Evolutionary conservation across 1,139 yeast species (phyloP), one percentile per base, ranked within the genome.

Genomic region (Yamadazyma mexicana): DNA sequence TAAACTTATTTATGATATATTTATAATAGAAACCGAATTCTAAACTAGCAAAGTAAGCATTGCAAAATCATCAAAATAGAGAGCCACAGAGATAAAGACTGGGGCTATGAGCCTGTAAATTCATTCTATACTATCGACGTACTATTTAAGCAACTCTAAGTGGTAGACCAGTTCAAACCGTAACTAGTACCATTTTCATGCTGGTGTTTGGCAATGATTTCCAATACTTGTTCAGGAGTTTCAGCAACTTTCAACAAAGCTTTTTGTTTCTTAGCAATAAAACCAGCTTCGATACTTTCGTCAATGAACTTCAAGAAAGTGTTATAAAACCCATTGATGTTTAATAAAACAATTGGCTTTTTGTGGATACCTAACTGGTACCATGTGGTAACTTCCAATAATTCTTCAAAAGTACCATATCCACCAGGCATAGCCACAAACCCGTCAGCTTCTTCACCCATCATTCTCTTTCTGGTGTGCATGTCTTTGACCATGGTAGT

Each of bases 401-500:
- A 72, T 64, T 88, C 96, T 63, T 88, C 96, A 55, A 87, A 66
- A 4, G 96, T 87, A 39, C 96, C 96, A 59, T 82, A 87, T 10
- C 96, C 96, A 45, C 96, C 96, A 14, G 96, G 96, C 64, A 88
- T 71, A 1, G 96, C 95, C 37, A 88, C 78, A 59, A 88, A 88
- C 0, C 94, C 95, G 50, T 81, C 81, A n/a, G 94, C 82, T 59
- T 84, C 89, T 55, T 79, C 76, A 14, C 91, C 95, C 96, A 88
- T 88, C 70, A 85, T 58, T 57, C 83, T 73, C 68, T 88, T 88
- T 57, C 96, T 76, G 3, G 95, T 84, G 62, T 88, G 96, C 96
- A 88, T 88, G 56, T 87, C 95, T 40, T 79, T 76, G 4, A 88
- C 96, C 51, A 88, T 70, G 0, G 91, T 83, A 12, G 95, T 85